Conservation (phyloP, 768 basidiomycete genomes). For the Lactarius deliciosus region DNA sequence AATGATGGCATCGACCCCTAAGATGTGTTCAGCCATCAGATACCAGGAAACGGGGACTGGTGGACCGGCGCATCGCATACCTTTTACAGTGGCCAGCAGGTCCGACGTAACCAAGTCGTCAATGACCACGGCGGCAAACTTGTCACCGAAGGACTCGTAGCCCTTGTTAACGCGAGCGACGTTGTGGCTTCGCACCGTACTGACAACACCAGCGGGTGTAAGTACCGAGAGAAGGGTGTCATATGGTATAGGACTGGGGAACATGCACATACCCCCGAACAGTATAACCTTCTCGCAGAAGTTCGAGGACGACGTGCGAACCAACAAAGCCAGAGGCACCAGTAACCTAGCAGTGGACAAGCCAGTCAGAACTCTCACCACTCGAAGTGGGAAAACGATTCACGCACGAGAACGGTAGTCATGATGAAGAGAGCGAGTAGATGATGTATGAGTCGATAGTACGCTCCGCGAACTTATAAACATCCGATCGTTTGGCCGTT, state of each 20-base stretch:
- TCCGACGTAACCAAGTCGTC: constrained; percentile 33
- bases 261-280: constrained; percentile 43
- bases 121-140: constrained; percentile 28
- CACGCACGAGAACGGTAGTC: constrained; percentile 19
- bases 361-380: background rate
- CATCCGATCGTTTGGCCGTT: background rate
- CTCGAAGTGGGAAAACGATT: background rate
- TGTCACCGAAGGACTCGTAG: constrained; percentile 27
- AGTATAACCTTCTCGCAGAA: constrained; percentile 48
- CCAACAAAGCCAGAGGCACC: constrained; percentile 44
- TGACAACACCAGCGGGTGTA: background rate
- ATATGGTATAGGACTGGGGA: too few relatives aligned
- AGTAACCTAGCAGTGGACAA: constrained; percentile 38
- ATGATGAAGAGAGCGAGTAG: background rate
- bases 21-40: background rate
- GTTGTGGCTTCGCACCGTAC: constrained; percentile 30
- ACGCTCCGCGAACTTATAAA: background rate
- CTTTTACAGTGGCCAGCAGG: constrained; percentile 28
- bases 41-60: background rate
- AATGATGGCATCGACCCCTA: constrained; percentile 26
- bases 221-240: background rate
- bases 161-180: constrained; percentile 17
- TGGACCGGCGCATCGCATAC: constrained; percentile 7
- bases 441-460: background rate
- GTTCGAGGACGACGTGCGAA: constrained; percentile 33